Base-by-base conservation (phyloP, 345 rosid species). In the Stellera chamaejasme region DNA sequence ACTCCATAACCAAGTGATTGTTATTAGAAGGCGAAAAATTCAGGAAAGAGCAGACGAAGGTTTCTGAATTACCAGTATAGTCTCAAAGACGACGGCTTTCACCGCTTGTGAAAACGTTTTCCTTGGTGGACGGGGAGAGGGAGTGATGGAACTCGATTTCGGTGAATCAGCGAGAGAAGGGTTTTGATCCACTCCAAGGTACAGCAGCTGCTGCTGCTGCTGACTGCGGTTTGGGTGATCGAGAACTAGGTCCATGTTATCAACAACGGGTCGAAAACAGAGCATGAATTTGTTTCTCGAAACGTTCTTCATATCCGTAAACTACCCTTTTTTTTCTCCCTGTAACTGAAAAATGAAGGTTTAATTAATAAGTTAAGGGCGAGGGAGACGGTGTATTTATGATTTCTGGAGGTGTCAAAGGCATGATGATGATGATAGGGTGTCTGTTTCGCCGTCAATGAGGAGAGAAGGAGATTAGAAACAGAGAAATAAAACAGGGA, bases 231-330 rank as follows among this genome's bases (percentile, higher is more conserved):
- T 7, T 48, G 67, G 27, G 54, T 43, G 27, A 39, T 48, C 68
- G n/a, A 69, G 60, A 45, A 69, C 52, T 25, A 67, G 43, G 15
- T 72, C 78, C 66, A 75, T 50, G 23, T 19, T 19, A 2, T 67
- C 69, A 13, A 60, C 79, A 27, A 58, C 79, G 11, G 76, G 78
- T 51, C 74, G 58, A 48, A 80, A 80, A 63, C 85, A 80, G 13
- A 67, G 61, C 68, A 72, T 50, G 43, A 72, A 66, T 67, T 66
- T 77, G 67, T 55, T 80, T 28, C 74, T 69, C 3, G 79, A 45
- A 56, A 57, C 67, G 71, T 61, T 66, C 71, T 70, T 66, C 66
- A 69, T 63, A 32, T 8, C 39, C 1, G 2, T 32, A 32, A 32
- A 53, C 16, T 15, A 3, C 13, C 27, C 26, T 11, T 9, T 13